Conservation (phyloP, 805 yeast species). For the Yarrowia divulgata region DNA sequence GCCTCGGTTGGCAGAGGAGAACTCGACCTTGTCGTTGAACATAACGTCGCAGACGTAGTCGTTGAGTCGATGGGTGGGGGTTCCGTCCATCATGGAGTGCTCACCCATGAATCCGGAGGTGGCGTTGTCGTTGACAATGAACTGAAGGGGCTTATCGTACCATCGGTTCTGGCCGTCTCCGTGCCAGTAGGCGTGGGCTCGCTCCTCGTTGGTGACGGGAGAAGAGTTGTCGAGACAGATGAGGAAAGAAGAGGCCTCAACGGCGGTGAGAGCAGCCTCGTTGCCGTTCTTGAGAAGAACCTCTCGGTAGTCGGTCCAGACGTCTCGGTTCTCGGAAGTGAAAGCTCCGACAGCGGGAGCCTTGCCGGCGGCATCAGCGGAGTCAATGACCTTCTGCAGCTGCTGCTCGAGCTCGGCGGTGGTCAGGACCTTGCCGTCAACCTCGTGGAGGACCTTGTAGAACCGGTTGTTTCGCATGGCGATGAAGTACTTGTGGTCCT, state of each 20-base stretch:
- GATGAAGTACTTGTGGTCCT: conserved; percentile 61
- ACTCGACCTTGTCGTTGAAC: conserved; percentile 56
- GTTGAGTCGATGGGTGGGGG: conserved; percentile 89
- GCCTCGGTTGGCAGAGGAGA: conserved; percentile 44
- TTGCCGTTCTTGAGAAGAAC: conserved; percentile 65
- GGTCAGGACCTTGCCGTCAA: conserved; percentile 51
- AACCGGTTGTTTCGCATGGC: conserved; percentile 80
- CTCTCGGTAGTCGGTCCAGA: conserved; percentile 69
- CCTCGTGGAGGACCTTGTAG: conserved; percentile 66
- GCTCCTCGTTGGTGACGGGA: conserved; percentile 82
- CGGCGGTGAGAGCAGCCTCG: conserved; percentile 64
- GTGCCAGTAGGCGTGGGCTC: conserved; percentile 88
- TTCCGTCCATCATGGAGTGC: conserved; percentile 98
- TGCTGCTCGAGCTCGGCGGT: conserved; percentile 58
- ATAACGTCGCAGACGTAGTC: conserved; percentile 71
- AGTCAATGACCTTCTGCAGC: conserved; percentile 61
- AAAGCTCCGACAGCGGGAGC: conserved; percentile 75
- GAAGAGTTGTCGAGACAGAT: conserved; percentile 74
- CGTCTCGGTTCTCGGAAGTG: conserved; percentile 85
- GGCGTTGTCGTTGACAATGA: conserved; percentile 81
- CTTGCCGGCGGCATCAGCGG: conserved; percentile 53
- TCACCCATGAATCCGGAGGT: conserved; percentile 93
- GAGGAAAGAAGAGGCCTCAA: conserved; percentile 80
- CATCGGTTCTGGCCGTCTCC: conserved; percentile 93
- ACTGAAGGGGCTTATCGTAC: conserved; percentile 90